phyloP scores from a whole-genome alignment of 441 rosid species.

The Heliophila coronopifolia region DNA sequence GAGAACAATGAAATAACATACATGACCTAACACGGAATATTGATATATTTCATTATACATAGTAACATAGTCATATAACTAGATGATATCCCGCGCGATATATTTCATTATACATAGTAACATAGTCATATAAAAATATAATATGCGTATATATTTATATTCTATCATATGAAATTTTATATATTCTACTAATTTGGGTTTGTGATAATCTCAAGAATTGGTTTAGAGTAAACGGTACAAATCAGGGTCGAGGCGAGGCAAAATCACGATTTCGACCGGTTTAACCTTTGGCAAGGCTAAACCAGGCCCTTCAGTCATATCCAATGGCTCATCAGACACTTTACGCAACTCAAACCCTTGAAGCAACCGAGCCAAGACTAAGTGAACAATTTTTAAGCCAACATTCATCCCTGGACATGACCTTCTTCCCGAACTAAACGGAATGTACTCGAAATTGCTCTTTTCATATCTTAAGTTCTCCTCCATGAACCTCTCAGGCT shows the following conservation, averaged over 20 bases:
- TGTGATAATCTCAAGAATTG: too few relatives aligned
- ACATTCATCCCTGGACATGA: constrained; percentile 29
- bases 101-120: too few relatives aligned
- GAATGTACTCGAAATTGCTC: constrained; percentile 16
- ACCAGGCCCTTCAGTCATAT: constrained; percentile 34
- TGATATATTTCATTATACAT: too few relatives aligned
- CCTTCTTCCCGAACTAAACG: constrained; percentile 25
- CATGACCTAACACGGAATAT: too few relatives aligned
- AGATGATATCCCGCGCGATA: too few relatives aligned
- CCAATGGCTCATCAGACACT: constrained; percentile 7
- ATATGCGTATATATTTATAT: too few relatives aligned
- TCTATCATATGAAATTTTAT: too few relatives aligned
- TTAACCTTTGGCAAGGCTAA: constrained; percentile 45
- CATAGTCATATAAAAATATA: too few relatives aligned
- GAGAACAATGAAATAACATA: too few relatives aligned
- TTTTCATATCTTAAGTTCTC: not conserved
- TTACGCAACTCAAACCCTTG: constrained; percentile 24
- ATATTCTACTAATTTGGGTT: too few relatives aligned
- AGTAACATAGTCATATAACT: too few relatives aligned
- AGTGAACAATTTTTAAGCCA: constrained; percentile 23
- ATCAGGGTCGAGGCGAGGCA: constrained; percentile 36
- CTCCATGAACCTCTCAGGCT: constrained; percentile 31
- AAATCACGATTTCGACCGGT: constrained; percentile 39
- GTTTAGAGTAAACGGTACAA: constrained; percentile 26
- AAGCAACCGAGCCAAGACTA: constrained; percentile 24